phyloP scores from a whole-genome alignment of 1,139 yeast genomes.

The Yamadazyma blattariae region DNA sequence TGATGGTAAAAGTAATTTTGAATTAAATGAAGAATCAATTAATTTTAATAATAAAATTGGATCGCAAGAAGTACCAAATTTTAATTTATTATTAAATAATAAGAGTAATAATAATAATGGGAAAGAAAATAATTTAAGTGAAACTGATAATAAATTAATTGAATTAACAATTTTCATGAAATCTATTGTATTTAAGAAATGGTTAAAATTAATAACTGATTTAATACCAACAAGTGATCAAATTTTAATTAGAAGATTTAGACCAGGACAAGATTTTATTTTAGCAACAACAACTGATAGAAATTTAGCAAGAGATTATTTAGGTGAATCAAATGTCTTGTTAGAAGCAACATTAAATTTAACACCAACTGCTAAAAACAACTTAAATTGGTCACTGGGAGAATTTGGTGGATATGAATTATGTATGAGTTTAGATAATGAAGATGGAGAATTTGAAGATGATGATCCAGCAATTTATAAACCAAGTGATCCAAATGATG shows the following conservation, averaged over 20 bases:
- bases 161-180: conserved; percentile 59
- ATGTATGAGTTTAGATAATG: conserved; percentile 65
- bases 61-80: conserved; percentile 55
- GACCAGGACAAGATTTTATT: conserved; percentile 94
- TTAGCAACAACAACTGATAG: conserved; percentile 76
- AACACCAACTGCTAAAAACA: conserved; percentile 61
- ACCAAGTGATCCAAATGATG: conserved; percentile 60
- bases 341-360: conserved; percentile 70
- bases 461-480: conserved; percentile 60
- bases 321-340: conserved; percentile 46
- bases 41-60: conserved; percentile 29
- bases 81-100: conserved; percentile 26
- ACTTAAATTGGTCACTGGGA: conserved; percentile 77
- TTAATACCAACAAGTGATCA: conserved; percentile 65
- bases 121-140: conserved; percentile 10
- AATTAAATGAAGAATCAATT: conserved; percentile 24
- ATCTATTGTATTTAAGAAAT: conserved; percentile 63
- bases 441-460: conserved; percentile 45
- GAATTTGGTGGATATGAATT: conserved; percentile 93
- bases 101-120: no score
- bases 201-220: conserved; percentile 66
- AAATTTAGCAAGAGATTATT: conserved; percentile 34
- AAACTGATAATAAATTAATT: conserved; percentile 35
- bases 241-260: conserved; percentile 73
- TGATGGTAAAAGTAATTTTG: conserved; percentile 52